Evolutionary conservation across 2,329 filamentous ascomycete genomes (phyloP).

Genomic region (Penicillium corylophilum): DNA sequence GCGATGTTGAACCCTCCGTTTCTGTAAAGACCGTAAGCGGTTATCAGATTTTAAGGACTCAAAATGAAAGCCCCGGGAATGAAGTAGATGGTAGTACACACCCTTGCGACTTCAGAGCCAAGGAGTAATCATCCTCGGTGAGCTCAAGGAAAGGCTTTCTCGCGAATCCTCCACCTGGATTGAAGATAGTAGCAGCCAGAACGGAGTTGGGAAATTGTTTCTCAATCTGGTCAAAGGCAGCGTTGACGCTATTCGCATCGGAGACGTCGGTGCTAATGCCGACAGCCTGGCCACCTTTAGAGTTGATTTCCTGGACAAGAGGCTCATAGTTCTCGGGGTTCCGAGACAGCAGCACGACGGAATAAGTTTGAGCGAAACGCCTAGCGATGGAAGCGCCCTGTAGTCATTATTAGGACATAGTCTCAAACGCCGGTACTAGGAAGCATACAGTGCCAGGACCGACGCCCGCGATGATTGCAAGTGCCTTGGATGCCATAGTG

Average conservation of each 20-base stretch:
- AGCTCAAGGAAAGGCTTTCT: slow-evolving; percentile 63
- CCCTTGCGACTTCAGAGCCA: slow-evolving; percentile 52
- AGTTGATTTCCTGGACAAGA: slow-evolving; percentile 60
- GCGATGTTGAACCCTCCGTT: slow-evolving; percentile 74
- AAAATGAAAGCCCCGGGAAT: background rate
- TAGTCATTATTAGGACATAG: slow-evolving; percentile 40
- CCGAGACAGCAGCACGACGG: slow-evolving; percentile 59
- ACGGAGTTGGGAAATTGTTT: slow-evolving; percentile 50
- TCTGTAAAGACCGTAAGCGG: slow-evolving; percentile 23
- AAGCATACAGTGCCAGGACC: slow-evolving; percentile 45
- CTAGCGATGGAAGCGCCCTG: slow-evolving; percentile 59
- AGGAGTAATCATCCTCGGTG: slow-evolving; percentile 57
- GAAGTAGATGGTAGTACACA: slow-evolving; percentile 27
- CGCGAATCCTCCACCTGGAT: slow-evolving; percentile 57
- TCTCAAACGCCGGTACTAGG: background rate
- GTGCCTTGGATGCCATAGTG: slow-evolving; percentile 38
- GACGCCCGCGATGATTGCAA: slow-evolving; percentile 49
- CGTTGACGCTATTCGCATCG: slow-evolving; percentile 52
- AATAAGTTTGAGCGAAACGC: slow-evolving; percentile 58
- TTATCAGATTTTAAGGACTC: background rate
- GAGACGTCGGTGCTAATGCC: slow-evolving; percentile 62
- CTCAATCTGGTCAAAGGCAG: slow-evolving; percentile 55
- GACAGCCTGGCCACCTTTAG: slow-evolving; percentile 57
- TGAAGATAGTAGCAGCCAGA: slow-evolving; percentile 59
- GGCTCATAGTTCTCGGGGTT: slow-evolving; percentile 57